Evolutionary conservation across 2,329 filamentous ascomycete species (phyloP).

Genomic region (Fusarium sp.): DNA sequence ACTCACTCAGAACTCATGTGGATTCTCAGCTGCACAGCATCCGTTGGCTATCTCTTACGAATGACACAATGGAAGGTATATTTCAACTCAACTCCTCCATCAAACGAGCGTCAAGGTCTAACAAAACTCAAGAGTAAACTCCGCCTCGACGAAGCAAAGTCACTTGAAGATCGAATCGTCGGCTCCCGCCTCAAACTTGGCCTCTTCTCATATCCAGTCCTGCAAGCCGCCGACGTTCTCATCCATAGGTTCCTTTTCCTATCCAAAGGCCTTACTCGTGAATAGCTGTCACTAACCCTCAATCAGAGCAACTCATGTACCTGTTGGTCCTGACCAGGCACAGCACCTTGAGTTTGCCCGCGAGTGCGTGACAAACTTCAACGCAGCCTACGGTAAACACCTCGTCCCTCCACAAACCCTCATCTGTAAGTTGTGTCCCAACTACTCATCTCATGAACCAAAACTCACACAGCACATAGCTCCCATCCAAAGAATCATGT

Average conservation of each 20-base stretch:
- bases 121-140: constrained; percentile 71
- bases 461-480: constrained; percentile 54
- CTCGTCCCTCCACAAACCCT: constrained; percentile 75
- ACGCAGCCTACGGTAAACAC: constrained; percentile 73
- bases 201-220: constrained; percentile 93
- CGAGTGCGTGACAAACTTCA: constrained; percentile 87
- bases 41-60: constrained; percentile 91
- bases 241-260: constrained; percentile 71
- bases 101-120: neutral
- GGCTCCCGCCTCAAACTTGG: constrained; percentile 79
- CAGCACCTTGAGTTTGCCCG: constrained; percentile 95
- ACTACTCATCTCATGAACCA: no score
- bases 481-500: constrained; percentile 89
- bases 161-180: constrained; percentile 65
- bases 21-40: constrained; percentile 92
- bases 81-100: neutral
- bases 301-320: constrained; percentile 84
- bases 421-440: constrained; percentile 63
- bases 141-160: constrained; percentile 66
- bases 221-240: constrained; percentile 94
- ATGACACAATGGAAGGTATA: constrained; percentile 99
- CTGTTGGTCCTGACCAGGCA: constrained; percentile 93
- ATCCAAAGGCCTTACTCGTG: neutral
- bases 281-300: neutral
- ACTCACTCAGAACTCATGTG: constrained; percentile 94